phyloP scores from a whole-genome alignment of 805 yeast species.

The Schwanniomyces yamadae region DNA sequence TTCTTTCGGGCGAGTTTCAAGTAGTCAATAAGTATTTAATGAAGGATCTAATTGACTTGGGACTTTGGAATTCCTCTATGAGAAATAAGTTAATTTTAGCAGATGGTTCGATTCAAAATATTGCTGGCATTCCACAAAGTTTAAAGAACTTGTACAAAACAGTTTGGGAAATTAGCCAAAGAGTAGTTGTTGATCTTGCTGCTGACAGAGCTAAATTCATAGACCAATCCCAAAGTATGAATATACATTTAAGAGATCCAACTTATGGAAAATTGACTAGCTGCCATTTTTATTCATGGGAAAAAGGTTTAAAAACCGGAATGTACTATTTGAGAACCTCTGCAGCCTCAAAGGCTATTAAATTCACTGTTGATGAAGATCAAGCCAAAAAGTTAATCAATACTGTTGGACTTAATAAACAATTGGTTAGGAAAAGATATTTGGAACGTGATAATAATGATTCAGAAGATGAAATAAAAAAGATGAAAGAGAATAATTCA shows the following conservation, averaged over 20 bases:
- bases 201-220: constrained; percentile 72
- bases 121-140: constrained; percentile 71
- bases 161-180: constrained; percentile 95
- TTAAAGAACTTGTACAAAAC: constrained; percentile 83
- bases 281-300: constrained; percentile 45
- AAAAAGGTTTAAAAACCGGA: constrained; percentile 38
- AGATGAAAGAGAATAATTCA: neutral
- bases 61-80: constrained; percentile 79
- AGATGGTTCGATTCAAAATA: constrained; percentile 82
- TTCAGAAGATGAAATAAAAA: constrained; percentile 4
- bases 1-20: constrained; percentile 90
- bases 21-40: constrained; percentile 84
- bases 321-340: constrained; percentile 41
- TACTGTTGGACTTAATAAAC: constrained; percentile 2
- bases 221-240: constrained; percentile 52
- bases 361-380: constrained; percentile 28
- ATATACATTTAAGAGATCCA: constrained; percentile 37
- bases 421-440: constrained; percentile 24
- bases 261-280: constrained; percentile 40
- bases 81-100: constrained; percentile 72
- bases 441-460: constrained; percentile 9
- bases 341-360: constrained; percentile 38
- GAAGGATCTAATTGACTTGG: constrained; percentile 76
- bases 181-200: constrained; percentile 80
- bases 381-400: constrained; percentile 9